A percentile compares a stretch with the other conserved stretches of the same genome.
phyloP scores from a whole-genome alignment of 2,329 filamentous ascomycete species.

The Chaetomiaceae sp. region DNA sequence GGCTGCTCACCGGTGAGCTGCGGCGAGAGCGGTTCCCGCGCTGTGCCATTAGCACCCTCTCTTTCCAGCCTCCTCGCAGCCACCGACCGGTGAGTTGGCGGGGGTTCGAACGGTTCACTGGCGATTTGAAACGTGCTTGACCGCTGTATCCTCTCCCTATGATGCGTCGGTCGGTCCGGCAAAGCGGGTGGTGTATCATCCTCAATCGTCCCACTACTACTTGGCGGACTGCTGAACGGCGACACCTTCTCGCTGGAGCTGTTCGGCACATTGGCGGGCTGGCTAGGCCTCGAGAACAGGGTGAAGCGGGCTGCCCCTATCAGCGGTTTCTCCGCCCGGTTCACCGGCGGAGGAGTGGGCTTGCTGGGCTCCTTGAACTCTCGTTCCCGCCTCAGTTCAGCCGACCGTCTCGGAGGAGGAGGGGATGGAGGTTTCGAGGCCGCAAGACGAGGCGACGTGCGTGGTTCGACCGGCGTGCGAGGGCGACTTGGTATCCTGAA shows the following conservation, averaged over 20 bases:
- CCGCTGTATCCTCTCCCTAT: conserved; percentile 28
- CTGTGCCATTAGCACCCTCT: conserved; percentile 40
- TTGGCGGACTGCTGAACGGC: conserved; percentile 82
- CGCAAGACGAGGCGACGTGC: conserved; percentile 45
- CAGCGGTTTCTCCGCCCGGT: conserved; percentile 67
- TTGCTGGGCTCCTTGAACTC: conserved; percentile 37
- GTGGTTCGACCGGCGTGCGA: conserved; percentile 48
- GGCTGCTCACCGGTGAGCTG: conserved; percentile 42
- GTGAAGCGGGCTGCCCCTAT: conserved; percentile 28
- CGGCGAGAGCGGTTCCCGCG: conserved; percentile 36
- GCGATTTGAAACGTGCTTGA: conserved; percentile 32
- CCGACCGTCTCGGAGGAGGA: conserved; percentile 60
- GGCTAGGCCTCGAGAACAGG: conserved; percentile 22
- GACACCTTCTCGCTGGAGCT: conserved; percentile 52
- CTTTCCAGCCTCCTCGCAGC: conserved; percentile 42
- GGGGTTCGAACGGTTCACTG: conserved; percentile 53
- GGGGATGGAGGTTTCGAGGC: conserved; percentile 56
- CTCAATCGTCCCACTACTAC: conserved; percentile 49
- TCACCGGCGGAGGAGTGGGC: conserved; percentile 66
- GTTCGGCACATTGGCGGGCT: conserved; percentile 32
- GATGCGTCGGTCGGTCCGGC: conserved; percentile 43
- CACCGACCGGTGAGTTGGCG: conserved; percentile 48
- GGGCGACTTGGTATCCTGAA: conserved; percentile 54
- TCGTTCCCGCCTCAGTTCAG: conserved; percentile 50
- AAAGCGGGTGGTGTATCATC: conserved; percentile 49